Base-by-base conservation (phyloP, 805 yeast genomes). In the Zygosaccharomyces siamensis region DNA sequence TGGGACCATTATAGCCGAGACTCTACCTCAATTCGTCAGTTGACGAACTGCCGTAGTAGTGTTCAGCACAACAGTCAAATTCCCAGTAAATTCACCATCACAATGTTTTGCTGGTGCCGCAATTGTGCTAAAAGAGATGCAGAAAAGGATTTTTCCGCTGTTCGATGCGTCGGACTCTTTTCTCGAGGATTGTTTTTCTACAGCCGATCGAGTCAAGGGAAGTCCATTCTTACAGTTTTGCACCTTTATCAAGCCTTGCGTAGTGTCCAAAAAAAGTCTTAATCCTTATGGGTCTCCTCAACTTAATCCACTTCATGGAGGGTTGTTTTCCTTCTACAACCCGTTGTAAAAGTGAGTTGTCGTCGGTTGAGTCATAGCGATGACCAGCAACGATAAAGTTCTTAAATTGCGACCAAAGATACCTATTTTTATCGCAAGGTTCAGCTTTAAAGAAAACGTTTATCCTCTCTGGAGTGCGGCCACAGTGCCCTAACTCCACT, bases 41-140 rank as follows among this genome's bases (percentile, higher is more conserved):
- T 5, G 44, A 41, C 44, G 16, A 33, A 31, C 12, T 41, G 44
- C n/a, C 20, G 24, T 30, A 30, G 27, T 33, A 26, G 20, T 30
- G 11, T 8, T 26, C 51, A 64, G 75, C 74, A 71, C 74, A 69
- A 63, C 63, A 59, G 75, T 71, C 75, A 70, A 71, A 71, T 71
- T 64, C 72, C 74, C 72, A 58, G 52, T 62, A 66, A 59, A 57
- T 54, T 51, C 59, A 48, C 37, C 21, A 31, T 57, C 37, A 36
- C 56, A 48, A 54, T 70, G 64, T 56, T 64, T 68, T 62, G 58
- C 61, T 64, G 72, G 75, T 66, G 75, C 75, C 75, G 74, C 63
- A 59, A 57, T 69, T 64, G 74, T 71, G 74, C 75, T 66, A 46
- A 71, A 51, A 71, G 54, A 48, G 59, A 67, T 20, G 7, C 14